A percentile compares a stretch with the other conserved stretches of the same genome.
Conservation (phyloP, 2,329 filamentous ascomycete species). For the Fusarium sororula region DNA sequence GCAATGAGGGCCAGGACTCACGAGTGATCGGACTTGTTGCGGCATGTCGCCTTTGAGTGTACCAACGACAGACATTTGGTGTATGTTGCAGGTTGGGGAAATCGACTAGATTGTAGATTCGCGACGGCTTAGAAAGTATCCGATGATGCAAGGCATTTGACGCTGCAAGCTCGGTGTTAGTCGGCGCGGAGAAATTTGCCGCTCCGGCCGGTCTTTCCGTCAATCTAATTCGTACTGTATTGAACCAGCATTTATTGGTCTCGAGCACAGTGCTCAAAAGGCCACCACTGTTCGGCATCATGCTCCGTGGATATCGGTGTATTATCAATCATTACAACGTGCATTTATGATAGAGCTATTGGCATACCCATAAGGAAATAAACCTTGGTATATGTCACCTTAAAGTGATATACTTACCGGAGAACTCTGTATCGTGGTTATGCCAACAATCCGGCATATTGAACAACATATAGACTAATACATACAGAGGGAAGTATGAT, state of each 20-base stretch:
- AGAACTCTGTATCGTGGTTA: background rate
- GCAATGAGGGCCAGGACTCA: slow-evolving; percentile 47
- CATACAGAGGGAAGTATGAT: too few species aligned
- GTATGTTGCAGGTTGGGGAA: slow-evolving; percentile 38
- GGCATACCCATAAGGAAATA: accelerated
- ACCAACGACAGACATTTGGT: slow-evolving; percentile 52
- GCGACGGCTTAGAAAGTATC: slow-evolving; percentile 30
- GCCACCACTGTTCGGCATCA: background rate
- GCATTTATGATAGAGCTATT: background rate
- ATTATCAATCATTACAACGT: slow-evolving; percentile 1
- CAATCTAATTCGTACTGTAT: background rate
- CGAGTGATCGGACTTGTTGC: slow-evolving; percentile 66
- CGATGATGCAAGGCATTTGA: slow-evolving; percentile 44
- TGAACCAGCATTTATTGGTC: accelerated
- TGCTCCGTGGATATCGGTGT: slow-evolving; percentile 11
- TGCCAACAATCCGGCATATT: background rate
- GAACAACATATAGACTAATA: too few species aligned
- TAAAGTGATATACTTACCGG: too few species aligned
- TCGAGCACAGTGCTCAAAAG: background rate
- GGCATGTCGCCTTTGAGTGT: slow-evolving; percentile 62
- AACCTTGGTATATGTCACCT: too few species aligned
- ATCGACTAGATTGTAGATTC: slow-evolving; percentile 25
- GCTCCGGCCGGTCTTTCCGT: slow-evolving; percentile 36
- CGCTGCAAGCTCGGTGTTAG: slow-evolving; percentile 46
- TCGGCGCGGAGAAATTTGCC: slow-evolving; percentile 49